Conservation (phyloP, 805 yeast species). For the Candida ovalis region DNA sequence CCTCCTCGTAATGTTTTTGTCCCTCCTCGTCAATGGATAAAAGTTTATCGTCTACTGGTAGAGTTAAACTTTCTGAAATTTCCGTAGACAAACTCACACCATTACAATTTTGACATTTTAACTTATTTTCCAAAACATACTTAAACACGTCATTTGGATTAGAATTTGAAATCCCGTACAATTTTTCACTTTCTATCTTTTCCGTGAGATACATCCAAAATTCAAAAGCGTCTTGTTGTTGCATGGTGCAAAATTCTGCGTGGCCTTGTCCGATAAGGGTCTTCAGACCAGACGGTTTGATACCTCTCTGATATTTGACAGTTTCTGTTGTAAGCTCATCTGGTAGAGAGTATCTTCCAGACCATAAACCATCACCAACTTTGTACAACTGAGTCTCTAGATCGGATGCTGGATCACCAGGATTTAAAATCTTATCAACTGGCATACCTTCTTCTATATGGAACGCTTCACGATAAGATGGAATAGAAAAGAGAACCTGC, state of each 20-base stretch:
- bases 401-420: slow-evolving; percentile 57
- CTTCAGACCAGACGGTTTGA: slow-evolving; percentile 75
- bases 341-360: slow-evolving; percentile 71
- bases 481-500: slow-evolving; percentile 60
- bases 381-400: slow-evolving; percentile 75
- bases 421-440: slow-evolving; percentile 28
- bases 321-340: slow-evolving; percentile 39
- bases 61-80: slow-evolving; percentile 57
- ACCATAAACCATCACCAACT: slow-evolving; percentile 69
- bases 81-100: slow-evolving; percentile 57
- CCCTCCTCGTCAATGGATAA: slow-evolving; percentile 39
- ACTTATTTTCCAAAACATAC: slow-evolving; percentile 60
- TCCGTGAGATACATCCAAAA: slow-evolving; percentile 69
- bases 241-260: slow-evolving; percentile 77
- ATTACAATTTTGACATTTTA: slow-evolving; percentile 55
- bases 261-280: slow-evolving; percentile 72
- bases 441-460: slow-evolving; percentile 32
- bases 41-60: slow-evolving; percentile 50
- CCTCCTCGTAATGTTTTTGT: slow-evolving; percentile 43
- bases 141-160: slow-evolving; percentile 55
- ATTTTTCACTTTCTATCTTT: slow-evolving; percentile 49
- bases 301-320: slow-evolving; percentile 63
- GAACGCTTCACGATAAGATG: slow-evolving; percentile 38
- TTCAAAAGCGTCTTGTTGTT: slow-evolving; percentile 95
- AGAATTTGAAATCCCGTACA: slow-evolving; percentile 28